These are phyloP conservation scores for Globisporangium apiculatum DNA, from an alignment of 352 stramenopile species.

Conservation along the genomic window DNA sequence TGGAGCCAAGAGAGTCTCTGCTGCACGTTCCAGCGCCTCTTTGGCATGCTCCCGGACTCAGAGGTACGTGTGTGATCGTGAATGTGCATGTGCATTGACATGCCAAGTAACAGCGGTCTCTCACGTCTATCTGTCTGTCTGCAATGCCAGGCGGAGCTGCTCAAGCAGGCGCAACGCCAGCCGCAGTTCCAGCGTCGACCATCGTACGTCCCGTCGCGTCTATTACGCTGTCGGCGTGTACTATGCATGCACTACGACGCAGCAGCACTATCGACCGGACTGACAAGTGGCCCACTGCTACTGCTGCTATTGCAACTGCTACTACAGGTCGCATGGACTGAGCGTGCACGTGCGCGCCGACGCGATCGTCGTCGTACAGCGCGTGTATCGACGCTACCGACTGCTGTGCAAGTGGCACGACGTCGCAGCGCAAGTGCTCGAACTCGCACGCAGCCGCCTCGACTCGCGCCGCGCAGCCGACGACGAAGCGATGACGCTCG, in stretches of 20 bases:
- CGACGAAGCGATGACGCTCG: constrained; percentile 38
- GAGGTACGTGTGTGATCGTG: constrained; percentile 12
- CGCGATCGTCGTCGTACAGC: constrained; percentile 20
- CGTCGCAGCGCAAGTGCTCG: constrained; percentile 26
- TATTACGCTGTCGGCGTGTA: background rate
- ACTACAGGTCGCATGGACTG: constrained; percentile 14
- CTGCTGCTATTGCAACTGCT: background rate
- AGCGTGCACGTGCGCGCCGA: constrained; percentile 13
- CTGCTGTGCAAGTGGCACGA: constrained; percentile 33
- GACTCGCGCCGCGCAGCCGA: constrained; percentile 15
- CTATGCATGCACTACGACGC: background rate
- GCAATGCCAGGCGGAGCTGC: constrained; percentile 18
- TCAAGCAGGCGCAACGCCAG: constrained; percentile 37
- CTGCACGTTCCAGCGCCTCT: constrained; percentile 44
- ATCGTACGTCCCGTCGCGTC: constrained; percentile 13
- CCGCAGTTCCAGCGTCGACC: constrained; percentile 22
- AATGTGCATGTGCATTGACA: background rate
- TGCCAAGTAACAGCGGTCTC: background rate
- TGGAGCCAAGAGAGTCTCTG: constrained; percentile 56
- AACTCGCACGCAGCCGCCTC: constrained; percentile 28
- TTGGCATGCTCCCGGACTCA: constrained; percentile 52
- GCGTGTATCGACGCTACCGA: constrained; percentile 37
- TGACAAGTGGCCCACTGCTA: background rate
- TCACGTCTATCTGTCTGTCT: background rate
- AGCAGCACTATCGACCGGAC: background rate